These are phyloP conservation scores for Linum usitatissimum DNA, from an alignment of 345 rosid genomes.

Conservation along the genomic window DNA sequence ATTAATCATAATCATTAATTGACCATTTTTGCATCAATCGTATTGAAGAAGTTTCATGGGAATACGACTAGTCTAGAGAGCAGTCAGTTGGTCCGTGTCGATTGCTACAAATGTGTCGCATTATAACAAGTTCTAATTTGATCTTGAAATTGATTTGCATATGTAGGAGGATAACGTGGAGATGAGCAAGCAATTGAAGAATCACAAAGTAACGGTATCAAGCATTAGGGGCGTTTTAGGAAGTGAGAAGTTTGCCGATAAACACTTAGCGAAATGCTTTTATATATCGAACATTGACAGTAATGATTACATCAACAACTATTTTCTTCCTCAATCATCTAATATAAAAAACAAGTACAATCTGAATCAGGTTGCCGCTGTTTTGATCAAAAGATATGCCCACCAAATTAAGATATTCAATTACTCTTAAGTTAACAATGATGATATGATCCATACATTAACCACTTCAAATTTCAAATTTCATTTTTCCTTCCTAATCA, in stretches of 20 bases:
- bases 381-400: slow-evolving; percentile 1
- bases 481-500: too few species aligned
- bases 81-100: too few species aligned
- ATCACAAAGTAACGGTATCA: slow-evolving; percentile 11
- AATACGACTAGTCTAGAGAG: too few species aligned
- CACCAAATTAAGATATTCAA: slow-evolving; percentile 10
- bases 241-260: neutral
- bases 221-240: slow-evolving; percentile 8
- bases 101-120: too few species aligned
- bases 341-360: slow-evolving; percentile 6
- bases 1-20: too few species aligned
- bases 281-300: slow-evolving; percentile 13
- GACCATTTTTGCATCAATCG: too few species aligned
- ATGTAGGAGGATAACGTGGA: slow-evolving; percentile 9
- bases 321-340: slow-evolving; percentile 5
- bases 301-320: slow-evolving; percentile 22
- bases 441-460: too few species aligned
- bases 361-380: slow-evolving; percentile 2
- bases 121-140: neutral
- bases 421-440: too few species aligned
- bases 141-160: neutral
- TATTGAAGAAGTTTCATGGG: too few species aligned
- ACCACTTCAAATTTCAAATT: too few species aligned
- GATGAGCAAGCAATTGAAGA: slow-evolving; percentile 5
- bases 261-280: slow-evolving; percentile 7